These are phyloP conservation scores for Biscogniauxia mediterranea DNA, from an alignment of 2,329 filamentous ascomycete species.

Conservation along the genomic window DNA sequence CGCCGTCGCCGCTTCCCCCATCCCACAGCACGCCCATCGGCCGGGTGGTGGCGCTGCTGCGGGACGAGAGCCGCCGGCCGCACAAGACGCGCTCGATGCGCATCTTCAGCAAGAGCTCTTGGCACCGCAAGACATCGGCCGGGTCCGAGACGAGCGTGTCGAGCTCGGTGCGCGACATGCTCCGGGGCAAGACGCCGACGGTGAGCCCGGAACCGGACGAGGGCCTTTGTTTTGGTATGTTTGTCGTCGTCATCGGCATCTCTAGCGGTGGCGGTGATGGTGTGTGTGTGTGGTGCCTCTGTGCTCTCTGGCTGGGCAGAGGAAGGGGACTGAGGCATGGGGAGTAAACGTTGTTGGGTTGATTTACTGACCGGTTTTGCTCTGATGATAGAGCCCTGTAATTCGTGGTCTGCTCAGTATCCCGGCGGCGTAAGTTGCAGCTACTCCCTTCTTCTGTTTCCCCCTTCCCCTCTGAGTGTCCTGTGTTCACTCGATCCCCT, in stretches of 20 bases:
- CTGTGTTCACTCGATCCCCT: too few relatives aligned
- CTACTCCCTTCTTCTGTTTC: not conserved
- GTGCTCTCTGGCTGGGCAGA: too few relatives aligned
- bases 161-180: constrained; percentile 41
- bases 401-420: constrained; percentile 10
- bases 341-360: too few relatives aligned
- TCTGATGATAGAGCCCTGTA: constrained; percentile 1
- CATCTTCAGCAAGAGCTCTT: constrained; percentile 41
- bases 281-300: too few relatives aligned
- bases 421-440: constrained; percentile 35
- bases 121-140: constrained; percentile 39
- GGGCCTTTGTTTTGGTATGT: constrained; percentile 3
- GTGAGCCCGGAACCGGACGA: constrained; percentile 27
- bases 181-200: constrained; percentile 37
- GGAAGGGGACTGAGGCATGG: not conserved
- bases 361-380: not conserved
- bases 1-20: too few relatives aligned
- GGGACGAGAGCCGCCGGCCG: constrained; percentile 30
- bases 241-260: not conserved
- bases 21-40: not conserved
- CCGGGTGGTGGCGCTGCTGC: constrained; percentile 26
- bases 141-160: constrained; percentile 39
- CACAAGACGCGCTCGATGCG: constrained; percentile 32
- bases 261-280: not conserved
- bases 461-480: not conserved